A percentile compares a stretch with the other conserved stretches of the same genome.
Evolutionary conservation across 345 rosid species (phyloP).

Genomic region (Gossypium herbaceum): DNA sequence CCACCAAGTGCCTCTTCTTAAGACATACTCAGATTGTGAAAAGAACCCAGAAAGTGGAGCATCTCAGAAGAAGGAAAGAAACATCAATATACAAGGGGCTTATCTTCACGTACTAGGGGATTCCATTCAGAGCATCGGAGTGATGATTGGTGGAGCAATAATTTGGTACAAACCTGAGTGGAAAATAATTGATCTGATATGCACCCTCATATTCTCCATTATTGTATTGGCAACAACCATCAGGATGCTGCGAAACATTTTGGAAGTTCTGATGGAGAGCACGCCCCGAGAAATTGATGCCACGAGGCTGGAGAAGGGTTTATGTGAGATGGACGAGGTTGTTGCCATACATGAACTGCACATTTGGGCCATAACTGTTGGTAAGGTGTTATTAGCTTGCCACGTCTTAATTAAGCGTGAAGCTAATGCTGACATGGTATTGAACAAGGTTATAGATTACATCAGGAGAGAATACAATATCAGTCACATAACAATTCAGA

Average conservation of each 20-base stretch:
- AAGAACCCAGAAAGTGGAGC: conserved; percentile 5
- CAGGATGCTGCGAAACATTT: conserved; percentile 55
- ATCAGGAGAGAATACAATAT: conserved; percentile 53
- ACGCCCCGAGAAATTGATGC: conserved; percentile 71
- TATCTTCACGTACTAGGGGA: conserved; percentile 73
- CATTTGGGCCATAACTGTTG: conserved; percentile 73
- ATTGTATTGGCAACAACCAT: conserved; percentile 55
- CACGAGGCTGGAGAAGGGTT: conserved; percentile 57
- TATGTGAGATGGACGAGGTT: conserved; percentile 67
- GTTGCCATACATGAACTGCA: conserved; percentile 67
- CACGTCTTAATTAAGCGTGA: conserved; percentile 59
- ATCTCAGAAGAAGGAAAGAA: conserved; percentile 39
- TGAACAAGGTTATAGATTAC: conserved; percentile 53
- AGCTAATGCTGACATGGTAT: conserved; percentile 52
- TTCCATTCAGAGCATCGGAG: conserved; percentile 70
- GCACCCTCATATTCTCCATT: conserved; percentile 56
- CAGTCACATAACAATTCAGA: conserved; percentile 68
- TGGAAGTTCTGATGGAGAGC: conserved; percentile 78
- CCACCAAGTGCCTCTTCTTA: conserved; percentile 30
- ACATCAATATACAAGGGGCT: conserved; percentile 64
- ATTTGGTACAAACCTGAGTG: conserved; percentile 71
- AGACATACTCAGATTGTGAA: conserved; percentile 20
- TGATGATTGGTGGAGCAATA: conserved; percentile 66
- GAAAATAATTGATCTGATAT: conserved; percentile 64
- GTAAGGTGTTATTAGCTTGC: conserved; percentile 62